A percentile compares a stretch with the other conserved stretches of the same genome.
These are phyloP conservation scores for Aureobasidium lini DNA, from an alignment of 2,329 filamentous ascomycete species.

Conservation along the genomic window DNA sequence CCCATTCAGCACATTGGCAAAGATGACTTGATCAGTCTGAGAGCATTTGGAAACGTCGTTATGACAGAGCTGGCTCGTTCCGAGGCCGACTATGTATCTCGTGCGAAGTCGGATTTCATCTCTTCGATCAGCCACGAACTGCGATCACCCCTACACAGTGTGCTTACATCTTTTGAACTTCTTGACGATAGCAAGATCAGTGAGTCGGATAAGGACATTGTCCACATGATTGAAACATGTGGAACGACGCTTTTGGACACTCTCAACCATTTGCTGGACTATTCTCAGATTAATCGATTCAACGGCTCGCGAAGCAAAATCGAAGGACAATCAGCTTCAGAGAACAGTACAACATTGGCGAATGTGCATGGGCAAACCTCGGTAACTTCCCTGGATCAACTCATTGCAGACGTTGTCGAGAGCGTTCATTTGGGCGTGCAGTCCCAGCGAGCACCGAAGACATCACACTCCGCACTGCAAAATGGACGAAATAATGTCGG, in stretches of 20 bases:
- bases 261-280: constrained; percentile 17
- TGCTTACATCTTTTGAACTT: constrained; percentile 29
- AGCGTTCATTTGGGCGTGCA: neutral
- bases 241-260: constrained; percentile 41
- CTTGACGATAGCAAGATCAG: constrained; percentile 33
- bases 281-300: constrained; percentile 16
- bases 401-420: neutral
- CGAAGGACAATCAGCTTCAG: too few relatives aligned
- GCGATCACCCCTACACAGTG: constrained; percentile 21
- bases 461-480: neutral
- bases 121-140: constrained; percentile 34
- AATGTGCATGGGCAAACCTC: too few relatives aligned
- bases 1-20: constrained; percentile 25
- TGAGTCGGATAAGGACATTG: constrained; percentile 30
- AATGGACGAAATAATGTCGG: neutral
- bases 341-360: too few relatives aligned
- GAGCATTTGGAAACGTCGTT: constrained; percentile 46
- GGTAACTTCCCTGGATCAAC: neutral
- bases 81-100: constrained; percentile 39
- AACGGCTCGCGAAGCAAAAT: neutral
- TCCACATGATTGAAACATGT: constrained; percentile 39
- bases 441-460: neutral
- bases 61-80: constrained; percentile 50
- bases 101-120: constrained; percentile 34
- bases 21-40: constrained; percentile 7